Conservation (phyloP, 2,329 filamentous ascomycete genomes). For the Rugonectria rugulosa region DNA sequence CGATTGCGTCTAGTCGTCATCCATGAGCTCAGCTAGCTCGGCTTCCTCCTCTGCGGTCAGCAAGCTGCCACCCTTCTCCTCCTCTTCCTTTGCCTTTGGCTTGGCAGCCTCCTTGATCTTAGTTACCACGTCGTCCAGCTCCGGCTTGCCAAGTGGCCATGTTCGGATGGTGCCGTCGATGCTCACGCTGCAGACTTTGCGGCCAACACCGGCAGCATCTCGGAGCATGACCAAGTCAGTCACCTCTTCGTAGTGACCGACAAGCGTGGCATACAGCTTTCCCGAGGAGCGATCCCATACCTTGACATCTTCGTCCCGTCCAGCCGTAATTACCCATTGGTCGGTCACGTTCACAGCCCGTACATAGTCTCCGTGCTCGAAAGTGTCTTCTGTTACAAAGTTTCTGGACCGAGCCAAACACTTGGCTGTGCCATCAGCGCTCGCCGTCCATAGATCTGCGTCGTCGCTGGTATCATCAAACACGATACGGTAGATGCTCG, state of each 20-base stretch:
- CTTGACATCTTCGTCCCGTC: slow-evolving; percentile 89
- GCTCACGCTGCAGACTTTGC: slow-evolving; percentile 77
- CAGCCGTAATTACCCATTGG: slow-evolving; percentile 84
- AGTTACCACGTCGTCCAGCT: slow-evolving; percentile 58
- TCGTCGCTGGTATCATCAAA: slow-evolving; percentile 71
- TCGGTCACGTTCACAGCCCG: slow-evolving; percentile 79
- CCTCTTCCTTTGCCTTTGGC: slow-evolving; percentile 58
- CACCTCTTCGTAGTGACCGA: slow-evolving; percentile 93
- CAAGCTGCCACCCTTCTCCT: slow-evolving; percentile 54
- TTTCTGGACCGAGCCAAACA: slow-evolving; percentile 73
- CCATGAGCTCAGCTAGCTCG: slow-evolving; percentile 91
- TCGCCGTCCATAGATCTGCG: slow-evolving; percentile 89
- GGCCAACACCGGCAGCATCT: slow-evolving; percentile 44
- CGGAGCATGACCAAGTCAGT: slow-evolving; percentile 76
- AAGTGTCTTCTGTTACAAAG: slow-evolving; percentile 75
- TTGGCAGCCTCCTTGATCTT: slow-evolving; percentile 56
- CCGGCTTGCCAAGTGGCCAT: slow-evolving; percentile 76
- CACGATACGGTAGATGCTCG: slow-evolving; percentile 81
- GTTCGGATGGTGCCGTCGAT: slow-evolving; percentile 89
- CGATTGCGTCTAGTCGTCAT: slow-evolving; percentile 56
- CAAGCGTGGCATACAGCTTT: slow-evolving; percentile 75
- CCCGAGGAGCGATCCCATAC: slow-evolving; percentile 84
- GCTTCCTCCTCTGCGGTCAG: slow-evolving; percentile 92
- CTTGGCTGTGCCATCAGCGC: slow-evolving; percentile 87
- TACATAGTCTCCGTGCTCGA: slow-evolving; percentile 89